phyloP scores from a whole-genome alignment of 768 basidiomycete species.

The Leccinum obscurum region DNA sequence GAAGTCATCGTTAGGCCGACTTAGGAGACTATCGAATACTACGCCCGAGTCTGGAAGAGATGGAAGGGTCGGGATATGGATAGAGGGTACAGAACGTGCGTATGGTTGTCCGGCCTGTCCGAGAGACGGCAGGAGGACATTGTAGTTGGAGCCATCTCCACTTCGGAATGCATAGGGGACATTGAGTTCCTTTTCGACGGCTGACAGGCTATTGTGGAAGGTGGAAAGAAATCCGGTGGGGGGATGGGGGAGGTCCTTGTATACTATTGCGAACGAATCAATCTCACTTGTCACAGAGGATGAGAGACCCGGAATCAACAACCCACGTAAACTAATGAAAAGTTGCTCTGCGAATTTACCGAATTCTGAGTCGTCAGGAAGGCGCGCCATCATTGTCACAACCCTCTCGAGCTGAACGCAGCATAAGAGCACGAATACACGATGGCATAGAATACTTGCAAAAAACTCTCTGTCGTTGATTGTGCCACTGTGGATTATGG shows the following conservation, averaged over 20 bases:
- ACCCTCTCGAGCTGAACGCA: slow-evolving; percentile 59
- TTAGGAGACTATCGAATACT: slow-evolving; percentile 71
- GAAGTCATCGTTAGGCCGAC: slow-evolving; percentile 39
- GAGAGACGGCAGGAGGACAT: slow-evolving; percentile 50
- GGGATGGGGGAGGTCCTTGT: slow-evolving; percentile 48
- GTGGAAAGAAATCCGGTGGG: slow-evolving; percentile 5
- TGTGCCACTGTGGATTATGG: slow-evolving; percentile 42
- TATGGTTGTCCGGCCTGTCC: slow-evolving; percentile 66
- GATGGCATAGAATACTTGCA: slow-evolving; percentile 37
- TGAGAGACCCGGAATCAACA: background rate
- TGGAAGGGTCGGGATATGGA: slow-evolving; percentile 40
- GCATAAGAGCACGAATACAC: slow-evolving; percentile 6
- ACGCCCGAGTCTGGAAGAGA: slow-evolving; percentile 64
- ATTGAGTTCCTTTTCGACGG: slow-evolving; percentile 3
- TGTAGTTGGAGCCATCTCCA: slow-evolving; percentile 63
- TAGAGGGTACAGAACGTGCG: slow-evolving; percentile 62
- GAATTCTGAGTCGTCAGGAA: slow-evolving; percentile 33
- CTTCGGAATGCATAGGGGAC: slow-evolving; percentile 54
- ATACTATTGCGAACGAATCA: slow-evolving; percentile 44
- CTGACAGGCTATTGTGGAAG: slow-evolving; percentile 4
- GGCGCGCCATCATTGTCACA: slow-evolving; percentile 59
- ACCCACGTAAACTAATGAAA: slow-evolving; percentile 58
- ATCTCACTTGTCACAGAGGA: background rate
- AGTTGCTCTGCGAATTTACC: slow-evolving; percentile 44
- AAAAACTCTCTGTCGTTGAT: slow-evolving; percentile 62